phyloP scores from a whole-genome alignment of 768 basidiomycete genomes.

The Cyclocybe cylindracea region DNA sequence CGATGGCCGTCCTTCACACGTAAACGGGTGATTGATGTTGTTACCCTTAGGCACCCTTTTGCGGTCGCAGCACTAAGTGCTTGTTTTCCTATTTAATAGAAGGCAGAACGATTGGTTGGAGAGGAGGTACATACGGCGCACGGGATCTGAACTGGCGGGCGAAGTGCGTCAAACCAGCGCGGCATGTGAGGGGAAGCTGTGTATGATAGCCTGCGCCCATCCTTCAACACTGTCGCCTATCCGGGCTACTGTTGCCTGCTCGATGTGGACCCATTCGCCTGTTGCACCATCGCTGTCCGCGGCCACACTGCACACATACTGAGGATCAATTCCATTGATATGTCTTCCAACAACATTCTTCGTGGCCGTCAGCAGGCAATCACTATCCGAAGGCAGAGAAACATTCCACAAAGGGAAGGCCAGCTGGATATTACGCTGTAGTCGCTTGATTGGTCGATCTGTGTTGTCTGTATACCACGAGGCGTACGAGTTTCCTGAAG shows the following conservation, averaged over 20 bases:
- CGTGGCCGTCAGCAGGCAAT: conserved; percentile 42
- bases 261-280: conserved; percentile 45
- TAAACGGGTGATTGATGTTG: too few species aligned
- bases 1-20: too few species aligned
- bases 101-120: too few species aligned
- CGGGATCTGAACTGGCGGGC: too few species aligned
- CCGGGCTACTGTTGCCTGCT: conserved; percentile 34
- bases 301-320: conserved; percentile 28
- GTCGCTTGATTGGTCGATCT: conserved; percentile 36
- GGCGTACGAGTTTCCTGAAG: conserved; percentile 12
- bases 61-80: too few species aligned
- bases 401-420: conserved; percentile 37
- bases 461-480: conserved; percentile 41
- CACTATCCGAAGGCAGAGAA: conserved; percentile 41
- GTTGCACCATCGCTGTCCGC: conserved; percentile 24
- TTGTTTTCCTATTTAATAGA: too few species aligned
- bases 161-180: too few species aligned
- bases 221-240: background rate
- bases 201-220: too few species aligned
- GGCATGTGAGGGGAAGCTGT: too few species aligned
- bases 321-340: conserved; percentile 35
- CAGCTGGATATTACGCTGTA: conserved; percentile 27
- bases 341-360: conserved; percentile 47
- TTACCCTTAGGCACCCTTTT: too few species aligned
- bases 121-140: too few species aligned